A percentile compares a stretch with the other conserved stretches of the same genome.
These are phyloP conservation scores for Talaromyces sp. DNA, from an alignment of 2,329 filamentous ascomycete genomes.

Conservation along the genomic window DNA sequence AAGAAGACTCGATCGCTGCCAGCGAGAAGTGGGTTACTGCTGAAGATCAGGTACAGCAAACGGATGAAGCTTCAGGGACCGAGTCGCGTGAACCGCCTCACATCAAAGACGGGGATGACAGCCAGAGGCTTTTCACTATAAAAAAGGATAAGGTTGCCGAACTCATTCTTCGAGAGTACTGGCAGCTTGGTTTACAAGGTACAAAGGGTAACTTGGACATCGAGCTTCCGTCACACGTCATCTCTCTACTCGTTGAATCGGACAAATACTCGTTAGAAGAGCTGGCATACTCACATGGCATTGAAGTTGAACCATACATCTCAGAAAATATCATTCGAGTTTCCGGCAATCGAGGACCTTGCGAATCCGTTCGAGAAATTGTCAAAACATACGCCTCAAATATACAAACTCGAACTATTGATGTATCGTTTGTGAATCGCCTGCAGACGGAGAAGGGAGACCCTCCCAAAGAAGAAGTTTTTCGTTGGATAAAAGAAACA, in stretches of 20 bases:
- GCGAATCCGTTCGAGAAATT: conserved; percentile 29
- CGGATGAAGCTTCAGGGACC: neutral
- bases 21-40: neutral
- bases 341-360: conserved; percentile 27
- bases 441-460: conserved; percentile 14
- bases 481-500: conserved; percentile 28
- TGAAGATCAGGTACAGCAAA: neutral
- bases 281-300: conserved; percentile 28
- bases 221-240: conserved; percentile 19
- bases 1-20: neutral
- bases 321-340: conserved; percentile 30
- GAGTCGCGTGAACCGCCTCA: conserved; percentile 16
- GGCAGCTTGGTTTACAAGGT: conserved; percentile 28
- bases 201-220: conserved; percentile 35
- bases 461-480: conserved; percentile 20
- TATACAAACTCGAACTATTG: conserved; percentile 25
- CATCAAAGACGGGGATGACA: conserved; percentile 5
- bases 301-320: conserved; percentile 32
- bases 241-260: conserved; percentile 29
- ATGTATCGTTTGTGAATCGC: conserved; percentile 16
- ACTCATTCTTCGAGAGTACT: conserved; percentile 34
- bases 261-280: conserved; percentile 29
- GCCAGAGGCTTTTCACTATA: neutral
- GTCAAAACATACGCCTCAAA: conserved; percentile 25
- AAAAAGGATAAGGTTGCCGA: conserved; percentile 30